phyloP scores from a whole-genome alignment of 2,329 filamentous ascomycete species.

The Fusarium sarcochroum region DNA sequence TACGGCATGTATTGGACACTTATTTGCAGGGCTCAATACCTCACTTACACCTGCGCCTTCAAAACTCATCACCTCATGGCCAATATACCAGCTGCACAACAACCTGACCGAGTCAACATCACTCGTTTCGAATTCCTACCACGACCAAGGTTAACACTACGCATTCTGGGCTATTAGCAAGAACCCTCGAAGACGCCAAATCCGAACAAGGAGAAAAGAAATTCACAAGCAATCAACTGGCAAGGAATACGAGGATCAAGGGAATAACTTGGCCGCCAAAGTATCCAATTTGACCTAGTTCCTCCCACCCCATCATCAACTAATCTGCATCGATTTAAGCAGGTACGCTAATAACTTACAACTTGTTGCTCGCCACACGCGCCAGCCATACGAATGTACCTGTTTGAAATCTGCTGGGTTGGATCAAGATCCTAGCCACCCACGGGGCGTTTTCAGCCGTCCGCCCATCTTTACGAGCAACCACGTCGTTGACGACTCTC shows the following conservation, averaged over 20 bases:
- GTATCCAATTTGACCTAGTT: slow-evolving; percentile 17
- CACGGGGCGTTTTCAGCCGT: slow-evolving; percentile 28
- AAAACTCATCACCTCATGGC: not conserved
- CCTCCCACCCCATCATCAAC: slow-evolving; percentile 24
- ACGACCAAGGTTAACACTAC: not conserved
- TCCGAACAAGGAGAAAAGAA: slow-evolving; percentile 39
- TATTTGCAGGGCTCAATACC: slow-evolving; percentile 20
- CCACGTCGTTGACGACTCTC: slow-evolving; percentile 39
- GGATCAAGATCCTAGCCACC: slow-evolving; percentile 26
- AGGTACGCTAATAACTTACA: slow-evolving; percentile 22
- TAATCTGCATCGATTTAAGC: slow-evolving; percentile 27
- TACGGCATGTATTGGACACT: slow-evolving; percentile 18
- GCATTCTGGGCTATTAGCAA: slow-evolving; percentile 2
- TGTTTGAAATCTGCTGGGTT: slow-evolving; percentile 5
- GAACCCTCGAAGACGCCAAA: slow-evolving; percentile 17
- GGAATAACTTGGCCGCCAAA: slow-evolving; percentile 25
- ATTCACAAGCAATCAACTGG: slow-evolving; percentile 14
- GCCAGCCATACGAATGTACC: slow-evolving; percentile 11
- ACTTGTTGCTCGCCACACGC: slow-evolving; percentile 31
- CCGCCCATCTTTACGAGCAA: slow-evolving; percentile 29
- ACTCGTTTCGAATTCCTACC: not conserved
- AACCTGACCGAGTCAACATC: not conserved
- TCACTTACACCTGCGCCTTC: slow-evolving; percentile 13
- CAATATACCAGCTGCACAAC: slow-evolving; percentile 5
- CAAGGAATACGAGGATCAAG: slow-evolving; percentile 39